Percentiles rank a stretch among this genome's conserved stretches.
Conservation (phyloP, 192 early-diverging fungal species). For the Podochytrium sp. region DNA sequence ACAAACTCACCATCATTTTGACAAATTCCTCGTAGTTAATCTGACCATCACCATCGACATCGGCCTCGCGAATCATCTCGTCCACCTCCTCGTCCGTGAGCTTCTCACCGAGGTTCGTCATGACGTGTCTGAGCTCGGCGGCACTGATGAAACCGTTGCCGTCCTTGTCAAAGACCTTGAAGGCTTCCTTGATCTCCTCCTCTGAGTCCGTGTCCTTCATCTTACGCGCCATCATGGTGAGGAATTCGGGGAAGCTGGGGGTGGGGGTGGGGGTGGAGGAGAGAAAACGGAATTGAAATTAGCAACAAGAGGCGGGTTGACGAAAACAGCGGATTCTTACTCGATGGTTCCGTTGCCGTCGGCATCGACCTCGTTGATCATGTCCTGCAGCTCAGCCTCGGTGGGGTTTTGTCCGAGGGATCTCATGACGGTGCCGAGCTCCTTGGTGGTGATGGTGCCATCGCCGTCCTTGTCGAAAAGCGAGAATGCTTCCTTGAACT, state of each 20-base stretch:
- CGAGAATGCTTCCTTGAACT: constrained; percentile 87
- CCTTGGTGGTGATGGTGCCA: constrained; percentile 93
- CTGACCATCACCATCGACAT: constrained; percentile 83
- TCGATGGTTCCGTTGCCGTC: constrained; percentile 96
- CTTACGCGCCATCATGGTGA: constrained; percentile 93
- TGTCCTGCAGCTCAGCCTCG: constrained; percentile 91
- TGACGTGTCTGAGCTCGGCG: constrained; percentile 88
- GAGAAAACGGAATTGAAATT: too few species aligned
- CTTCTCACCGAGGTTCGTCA: constrained; percentile 92
- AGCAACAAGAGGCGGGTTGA: too few species aligned
- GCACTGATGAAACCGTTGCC: constrained; percentile 92
- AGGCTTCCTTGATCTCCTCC: constrained; percentile 94
- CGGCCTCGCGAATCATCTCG: constrained; percentile 62
- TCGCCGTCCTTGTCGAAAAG: constrained; percentile 97
- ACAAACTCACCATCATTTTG: constrained; percentile 68
- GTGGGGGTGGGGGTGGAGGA: too few species aligned
- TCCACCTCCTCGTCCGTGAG: constrained; percentile 81
- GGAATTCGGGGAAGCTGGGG: constrained; percentile 92
- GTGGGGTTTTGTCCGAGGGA: constrained; percentile 92
- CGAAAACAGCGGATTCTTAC: too few species aligned
- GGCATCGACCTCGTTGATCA: constrained; percentile 95
- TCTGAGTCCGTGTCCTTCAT: constrained; percentile 86
- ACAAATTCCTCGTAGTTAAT: constrained; percentile 93
- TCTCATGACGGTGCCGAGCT: constrained; percentile 96
- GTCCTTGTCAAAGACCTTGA: constrained; percentile 98